Base-by-base conservation (phyloP, 352 stramenopile genomes). In the Proteromonas lacertae region DNA sequence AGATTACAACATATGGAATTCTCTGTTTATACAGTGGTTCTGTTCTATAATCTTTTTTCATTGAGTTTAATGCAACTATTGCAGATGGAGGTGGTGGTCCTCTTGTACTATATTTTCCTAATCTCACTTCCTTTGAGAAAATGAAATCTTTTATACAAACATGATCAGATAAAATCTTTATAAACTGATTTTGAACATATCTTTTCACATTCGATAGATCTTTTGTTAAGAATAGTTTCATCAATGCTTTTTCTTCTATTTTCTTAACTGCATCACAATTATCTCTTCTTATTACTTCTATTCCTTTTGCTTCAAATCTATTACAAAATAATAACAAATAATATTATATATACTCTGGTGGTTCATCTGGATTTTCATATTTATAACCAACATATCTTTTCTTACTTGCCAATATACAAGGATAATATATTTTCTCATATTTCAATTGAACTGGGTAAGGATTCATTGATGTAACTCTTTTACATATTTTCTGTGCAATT, bases 351-450 rank as follows among this genome's bases (percentile, higher is more conserved):
- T 74, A 55, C 1, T 30, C 48, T 19, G 2, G 16, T 4, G 23
- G 3, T 10, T 6, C 3, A 19, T 6, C 3, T 4, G 48, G 38
- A 25, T 47, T 51, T 40, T 86, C 70, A 43, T 66, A 82, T 25
- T 71, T 78, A 43, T 60, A 52, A 1, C 73, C 71, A 12, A 73
- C 66, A 37, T 92, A 92, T 3, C 74, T 62, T 49, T 92, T 92
- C 48, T 92, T 92, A n/a, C 68, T 80, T 2, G 84, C 66, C 1
- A 90, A 51, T 17, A 89, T 53, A 32, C 57, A 81, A 0, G 68
- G 66, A 44, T 75, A 64, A 48, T 90, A 39, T 9, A 92, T 68
- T 52, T 92, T 61, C 41, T 59, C 52, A 23, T 66, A 48, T 40
- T 69, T 66, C 20, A 69, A 44, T 12, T 52, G 37, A 19, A 69